Base-by-base conservation (phyloP, 352 stramenopile species). In the Nothophytophthora sp. region DNA sequence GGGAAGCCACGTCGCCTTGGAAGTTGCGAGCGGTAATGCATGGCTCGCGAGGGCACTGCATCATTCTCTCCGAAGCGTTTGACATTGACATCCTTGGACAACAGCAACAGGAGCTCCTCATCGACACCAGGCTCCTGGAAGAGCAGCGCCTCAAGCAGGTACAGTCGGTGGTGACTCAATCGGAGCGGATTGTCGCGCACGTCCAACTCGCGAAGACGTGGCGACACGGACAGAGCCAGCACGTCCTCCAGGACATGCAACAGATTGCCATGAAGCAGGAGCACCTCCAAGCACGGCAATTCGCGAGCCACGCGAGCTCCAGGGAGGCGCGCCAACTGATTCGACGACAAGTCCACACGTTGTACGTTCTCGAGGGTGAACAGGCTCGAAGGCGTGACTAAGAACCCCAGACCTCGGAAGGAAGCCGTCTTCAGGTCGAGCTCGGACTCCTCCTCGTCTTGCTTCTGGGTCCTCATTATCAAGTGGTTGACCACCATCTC, bases 231-330 rank as follows among this genome's bases (percentile, higher is more conserved):
- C 22, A 92, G 60, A 3, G 63, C 73, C 4, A 90, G 30, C 3
- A 92, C 42, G 37, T 90, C 81, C 56, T 92, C 76, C 3, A 92
- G 55, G 1, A 82, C 60, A 30, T 75, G 76, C 6, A 92, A 55
- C 3, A 86, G 23, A 43, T 92, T 92, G 33, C 70, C 49, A 10
- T 66, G 63, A 10, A 90, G 48, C 20, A 65, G 28, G n/a, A 92
- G 36, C 20, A 82, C 55, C 37, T 88, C 67, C 20, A 90, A 60
- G 2, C 45, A 66, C 25, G 63, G 61, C 27, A 92, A 37, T 28
- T 76, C 65, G 7, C 28, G 42, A 1, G 66, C 67, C 15, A 90
- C 46, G 16, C 74, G 52, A 11, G 29, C 41, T 9, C 81, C 81
- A 0, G 81, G 81, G 37, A 92, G 76, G 3, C 77, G 70, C 7